Evolutionary conservation across 2,329 filamentous ascomycete species (phyloP), one percentile per base, ranked within the genome.

Genomic region (Aspergillus amoenus): DNA sequence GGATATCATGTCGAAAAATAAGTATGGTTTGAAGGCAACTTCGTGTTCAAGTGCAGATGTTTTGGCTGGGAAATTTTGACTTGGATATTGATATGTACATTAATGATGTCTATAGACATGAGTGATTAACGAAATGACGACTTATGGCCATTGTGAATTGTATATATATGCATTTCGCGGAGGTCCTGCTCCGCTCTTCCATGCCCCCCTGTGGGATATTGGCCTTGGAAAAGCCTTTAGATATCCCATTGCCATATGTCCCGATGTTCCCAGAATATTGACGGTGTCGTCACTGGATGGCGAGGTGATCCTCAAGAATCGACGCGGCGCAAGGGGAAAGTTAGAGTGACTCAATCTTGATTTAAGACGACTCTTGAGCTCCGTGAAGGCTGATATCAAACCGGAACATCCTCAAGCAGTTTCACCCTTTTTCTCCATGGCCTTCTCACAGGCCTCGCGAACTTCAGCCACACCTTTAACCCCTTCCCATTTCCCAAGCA

Each of bases 1-100:
- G 27, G 84, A 84, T 3, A 84, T 91, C 55, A 78, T 78, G 15
- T 78, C 76, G 11, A 79, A 79, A 0, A 91, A 91, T 67, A 71
- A 79, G 1, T 90, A 83, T 80, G 82, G 81, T 1, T 73, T 91
- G 56, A 82, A 79, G 65, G 81, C 87, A 43, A 78, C 72, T 59
- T 63, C 77, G 70, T 78, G 70, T 56, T 75, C 70, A 8, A 78
- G 73, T 64, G 68, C 63, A 45, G 76, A 78, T 58, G 46, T 78
- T 27, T 62, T 77, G 52, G 61, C 52, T 41, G 66, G 62, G 34
- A 70, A 70, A 55, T 45, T 61, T 40, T 65, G 60, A 65, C 4
- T 32, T 47, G 37, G 39, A 47, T 55, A 34, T 32, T 43, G 4
- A 55, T 50, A 48, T 48, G 27, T 51, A 56, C 17, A 47, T 61